These are phyloP conservation scores for Schwanniomyces occidentalis DNA, from an alignment of 805 yeast genomes.

Conservation along the genomic window DNA sequence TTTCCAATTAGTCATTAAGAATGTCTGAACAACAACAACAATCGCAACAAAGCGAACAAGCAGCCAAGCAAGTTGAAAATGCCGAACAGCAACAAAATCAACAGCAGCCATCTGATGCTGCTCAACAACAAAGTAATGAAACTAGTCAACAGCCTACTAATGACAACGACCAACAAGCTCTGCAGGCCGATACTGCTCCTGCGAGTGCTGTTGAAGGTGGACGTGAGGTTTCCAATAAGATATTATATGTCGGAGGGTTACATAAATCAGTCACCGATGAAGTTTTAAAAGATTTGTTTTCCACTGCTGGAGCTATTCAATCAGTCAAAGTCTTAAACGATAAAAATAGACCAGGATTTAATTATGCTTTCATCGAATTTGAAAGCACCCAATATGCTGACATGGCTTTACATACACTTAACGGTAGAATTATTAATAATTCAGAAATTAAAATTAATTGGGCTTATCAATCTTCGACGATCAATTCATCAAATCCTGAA, in stretches of 20 bases:
- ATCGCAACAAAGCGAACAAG: slow-evolving; percentile 2
- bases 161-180: slow-evolving; percentile 1
- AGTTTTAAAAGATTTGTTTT: slow-evolving; percentile 59
- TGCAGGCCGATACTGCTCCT: slow-evolving; percentile 32
- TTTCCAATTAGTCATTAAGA: slow-evolving; percentile 1
- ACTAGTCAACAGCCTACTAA: neutral
- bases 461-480: slow-evolving; percentile 82
- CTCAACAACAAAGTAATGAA: neutral
- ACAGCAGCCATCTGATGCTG: neutral
- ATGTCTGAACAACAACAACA: slow-evolving; percentile 7
- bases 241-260: slow-evolving; percentile 76
- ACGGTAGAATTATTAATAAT: slow-evolving; percentile 57
- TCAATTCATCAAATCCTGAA: slow-evolving; percentile 39
- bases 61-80: neutral
- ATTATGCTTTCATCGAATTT: slow-evolving; percentile 84
- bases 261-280: slow-evolving; percentile 67
- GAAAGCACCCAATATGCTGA: slow-evolving; percentile 58
- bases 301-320: slow-evolving; percentile 59
- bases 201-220: slow-evolving; percentile 83
- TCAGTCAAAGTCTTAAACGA: slow-evolving; percentile 73
- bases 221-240: slow-evolving; percentile 70
- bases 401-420: slow-evolving; percentile 58
- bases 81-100: slow-evolving; percentile 1
- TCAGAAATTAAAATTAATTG: slow-evolving; percentile 67
- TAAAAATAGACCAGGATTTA: slow-evolving; percentile 69